Conservation (phyloP, 441 rosid species). For the Mallotus repandus region DNA sequence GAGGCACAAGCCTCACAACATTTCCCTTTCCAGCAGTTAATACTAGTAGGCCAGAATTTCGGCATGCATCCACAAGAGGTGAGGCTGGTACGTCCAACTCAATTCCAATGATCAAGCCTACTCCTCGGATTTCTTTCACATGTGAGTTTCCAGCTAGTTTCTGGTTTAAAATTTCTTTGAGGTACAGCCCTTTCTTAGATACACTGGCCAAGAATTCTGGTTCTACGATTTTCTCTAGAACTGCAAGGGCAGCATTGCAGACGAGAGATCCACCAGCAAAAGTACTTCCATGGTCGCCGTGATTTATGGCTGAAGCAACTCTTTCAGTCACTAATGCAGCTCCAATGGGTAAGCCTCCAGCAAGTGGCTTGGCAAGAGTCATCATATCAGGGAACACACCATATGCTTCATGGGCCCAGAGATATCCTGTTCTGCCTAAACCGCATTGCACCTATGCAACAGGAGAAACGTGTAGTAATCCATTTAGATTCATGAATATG, state of each 20-base stretch:
- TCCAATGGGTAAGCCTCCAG: constrained; percentile 87
- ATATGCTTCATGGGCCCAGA: constrained; percentile 73
- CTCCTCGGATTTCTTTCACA: constrained; percentile 75
- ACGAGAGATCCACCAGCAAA: constrained; percentile 83
- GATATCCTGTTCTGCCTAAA: constrained; percentile 69
- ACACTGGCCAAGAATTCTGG: constrained; percentile 67
- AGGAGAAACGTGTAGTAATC: no score
- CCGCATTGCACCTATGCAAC: constrained; percentile 73
- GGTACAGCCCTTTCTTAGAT: constrained; percentile 52
- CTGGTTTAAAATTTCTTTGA: constrained; percentile 48
- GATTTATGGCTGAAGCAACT: constrained; percentile 59
- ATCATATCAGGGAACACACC: constrained; percentile 67
- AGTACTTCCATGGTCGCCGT: constrained; percentile 84
- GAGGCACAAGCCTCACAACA: constrained; percentile 49
- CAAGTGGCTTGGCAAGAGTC: constrained; percentile 91
- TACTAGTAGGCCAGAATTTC: constrained; percentile 65
- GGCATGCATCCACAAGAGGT: constrained; percentile 73
- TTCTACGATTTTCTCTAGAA: constrained; percentile 56
- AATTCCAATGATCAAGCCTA: constrained; percentile 73
- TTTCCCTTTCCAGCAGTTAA: constrained; percentile 90
- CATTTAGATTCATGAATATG: not conserved
- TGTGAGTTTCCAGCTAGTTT: constrained; percentile 60
- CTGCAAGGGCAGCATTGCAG: constrained; percentile 63
- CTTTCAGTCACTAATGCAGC: constrained; percentile 66
- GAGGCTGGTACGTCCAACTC: constrained; percentile 66